These are phyloP conservation scores for Nannizziopsis arthrosporioides DNA, from an alignment of 2,329 filamentous ascomycete genomes.

Conservation along the genomic window DNA sequence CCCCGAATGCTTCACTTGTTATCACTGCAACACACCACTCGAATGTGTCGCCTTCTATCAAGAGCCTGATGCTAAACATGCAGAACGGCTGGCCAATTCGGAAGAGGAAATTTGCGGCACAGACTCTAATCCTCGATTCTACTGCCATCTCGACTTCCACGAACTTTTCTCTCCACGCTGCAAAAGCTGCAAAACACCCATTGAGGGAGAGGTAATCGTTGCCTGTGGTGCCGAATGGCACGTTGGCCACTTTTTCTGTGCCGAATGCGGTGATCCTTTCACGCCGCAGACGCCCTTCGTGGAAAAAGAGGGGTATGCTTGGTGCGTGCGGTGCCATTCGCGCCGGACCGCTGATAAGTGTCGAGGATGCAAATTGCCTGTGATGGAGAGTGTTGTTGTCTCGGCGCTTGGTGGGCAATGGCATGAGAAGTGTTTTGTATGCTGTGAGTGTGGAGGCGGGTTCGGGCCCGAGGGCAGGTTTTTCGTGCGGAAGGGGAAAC, in stretches of 20 bases:
- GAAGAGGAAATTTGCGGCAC: constrained; percentile 47
- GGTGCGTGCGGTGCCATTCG: constrained; percentile 89
- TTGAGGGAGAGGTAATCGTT: constrained; percentile 86
- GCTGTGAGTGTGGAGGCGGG: constrained; percentile 51
- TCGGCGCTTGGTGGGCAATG: constrained; percentile 83
- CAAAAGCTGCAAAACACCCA: constrained; percentile 92
- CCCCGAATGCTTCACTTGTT: constrained; percentile 83
- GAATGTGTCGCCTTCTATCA: constrained; percentile 95
- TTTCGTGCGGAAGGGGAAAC: constrained; percentile 47
- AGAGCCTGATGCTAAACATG: constrained; percentile 63
- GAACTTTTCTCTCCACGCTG: constrained; percentile 86
- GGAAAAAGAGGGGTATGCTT: constrained; percentile 94
- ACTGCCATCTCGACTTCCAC: constrained; percentile 97
- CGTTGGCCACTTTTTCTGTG: constrained; percentile 96
- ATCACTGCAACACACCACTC: constrained; percentile 72
- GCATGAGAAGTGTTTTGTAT: constrained; percentile 87
- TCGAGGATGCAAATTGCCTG: constrained; percentile 67
- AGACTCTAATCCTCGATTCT: constrained; percentile 58
- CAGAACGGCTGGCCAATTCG: constrained; percentile 57
- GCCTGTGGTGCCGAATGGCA: constrained; percentile 95
- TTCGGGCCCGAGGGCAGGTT: constrained; percentile 51
- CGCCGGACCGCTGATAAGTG: constrained; percentile 85
- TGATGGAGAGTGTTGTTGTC: constrained; percentile 82
- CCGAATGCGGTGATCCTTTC: constrained; percentile 83
- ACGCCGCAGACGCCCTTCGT: constrained; percentile 64